Conservation (phyloP, 139 green algal genomes). For the Eudorina sp. region DNA sequence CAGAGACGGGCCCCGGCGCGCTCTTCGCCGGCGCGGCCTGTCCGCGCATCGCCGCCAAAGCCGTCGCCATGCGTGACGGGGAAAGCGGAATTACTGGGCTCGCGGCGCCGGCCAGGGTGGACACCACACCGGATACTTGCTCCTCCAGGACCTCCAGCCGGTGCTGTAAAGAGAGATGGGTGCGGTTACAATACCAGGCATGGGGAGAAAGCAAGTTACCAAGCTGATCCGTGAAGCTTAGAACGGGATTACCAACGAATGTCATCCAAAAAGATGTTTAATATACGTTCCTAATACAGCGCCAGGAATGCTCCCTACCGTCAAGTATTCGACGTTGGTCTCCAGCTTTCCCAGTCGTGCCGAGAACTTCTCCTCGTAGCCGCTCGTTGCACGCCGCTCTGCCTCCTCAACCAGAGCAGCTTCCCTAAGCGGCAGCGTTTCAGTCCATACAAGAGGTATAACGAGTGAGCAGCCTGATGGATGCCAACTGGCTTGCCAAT, state of each 20-base stretch:
- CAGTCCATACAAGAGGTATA: not conserved
- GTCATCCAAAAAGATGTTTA: too few relatives aligned
- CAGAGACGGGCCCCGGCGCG: conserved; percentile 7
- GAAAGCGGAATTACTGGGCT: not conserved
- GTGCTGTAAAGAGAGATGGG: too few relatives aligned
- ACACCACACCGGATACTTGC: not conserved
- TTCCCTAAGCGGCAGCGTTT: conserved; percentile 10
- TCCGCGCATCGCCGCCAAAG: not conserved
- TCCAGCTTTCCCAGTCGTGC: conserved; percentile 22
- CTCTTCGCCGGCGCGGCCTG: not conserved
- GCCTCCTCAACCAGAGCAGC: conserved; percentile 42
- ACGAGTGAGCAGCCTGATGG: too few relatives aligned
- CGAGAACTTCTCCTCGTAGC: not conserved
- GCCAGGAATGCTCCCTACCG: too few relatives aligned
- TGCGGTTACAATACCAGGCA: too few relatives aligned
- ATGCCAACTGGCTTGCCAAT: too few relatives aligned
- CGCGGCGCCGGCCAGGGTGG: not conserved
- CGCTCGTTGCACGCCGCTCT: not conserved
- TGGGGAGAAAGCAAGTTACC: too few relatives aligned
- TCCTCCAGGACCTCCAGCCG: conserved; percentile 41
- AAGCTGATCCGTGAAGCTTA: too few relatives aligned
- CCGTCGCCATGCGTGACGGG: not conserved
- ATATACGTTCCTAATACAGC: too few relatives aligned
- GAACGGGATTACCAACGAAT: too few relatives aligned
- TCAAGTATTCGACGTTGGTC: conserved; percentile 28